Percentiles rank a stretch among this genome's conserved stretches.
Conservation (phyloP, 2,329 filamentous ascomycete species). For the Gnomoniopsis smithogilvyi region DNA sequence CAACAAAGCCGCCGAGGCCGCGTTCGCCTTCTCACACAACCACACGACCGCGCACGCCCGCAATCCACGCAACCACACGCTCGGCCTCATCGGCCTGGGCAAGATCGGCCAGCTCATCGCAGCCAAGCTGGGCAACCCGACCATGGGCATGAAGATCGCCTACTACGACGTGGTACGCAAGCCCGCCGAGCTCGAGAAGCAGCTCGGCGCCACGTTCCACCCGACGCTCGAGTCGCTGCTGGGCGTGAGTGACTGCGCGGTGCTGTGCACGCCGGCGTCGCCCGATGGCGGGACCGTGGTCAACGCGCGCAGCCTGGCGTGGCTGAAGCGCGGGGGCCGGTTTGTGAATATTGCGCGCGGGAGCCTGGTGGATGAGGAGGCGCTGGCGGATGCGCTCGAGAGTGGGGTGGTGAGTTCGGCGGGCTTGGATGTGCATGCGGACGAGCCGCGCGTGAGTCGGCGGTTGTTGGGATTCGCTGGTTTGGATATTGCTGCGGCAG, state of each 20-base stretch:
- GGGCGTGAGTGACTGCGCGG: conserved; percentile 52
- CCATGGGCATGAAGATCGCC: conserved; percentile 65
- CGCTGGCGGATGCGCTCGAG: conserved; percentile 57
- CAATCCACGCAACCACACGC: conserved; percentile 58
- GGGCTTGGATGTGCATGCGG: conserved; percentile 62
- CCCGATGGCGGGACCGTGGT: conserved; percentile 47
- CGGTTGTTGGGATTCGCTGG: conserved; percentile 39
- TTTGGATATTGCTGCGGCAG: conserved; percentile 2
- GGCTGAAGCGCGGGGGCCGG: conserved; percentile 52
- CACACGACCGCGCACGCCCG: conserved; percentile 57
- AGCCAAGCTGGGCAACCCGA: conserved; percentile 47
- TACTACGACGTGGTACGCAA: conserved; percentile 60
- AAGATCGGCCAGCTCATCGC: conserved; percentile 64
- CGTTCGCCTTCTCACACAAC: conserved; percentile 58
- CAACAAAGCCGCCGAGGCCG: conserved; percentile 1
- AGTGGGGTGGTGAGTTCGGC: conserved; percentile 45
- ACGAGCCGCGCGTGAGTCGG: conserved; percentile 54
- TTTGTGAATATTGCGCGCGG: conserved; percentile 67
- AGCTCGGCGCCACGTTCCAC: conserved; percentile 47
- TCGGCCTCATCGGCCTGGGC: conserved; percentile 69
- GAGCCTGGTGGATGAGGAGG: conserved; percentile 62
- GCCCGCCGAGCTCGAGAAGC: conserved; percentile 36
- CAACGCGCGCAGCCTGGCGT: conserved; percentile 40
- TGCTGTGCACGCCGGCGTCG: conserved; percentile 56
- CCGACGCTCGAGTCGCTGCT: conserved; percentile 50